phyloP scores from a whole-genome alignment of 805 yeast species.

The Nakazawaea wickerhamii region DNA sequence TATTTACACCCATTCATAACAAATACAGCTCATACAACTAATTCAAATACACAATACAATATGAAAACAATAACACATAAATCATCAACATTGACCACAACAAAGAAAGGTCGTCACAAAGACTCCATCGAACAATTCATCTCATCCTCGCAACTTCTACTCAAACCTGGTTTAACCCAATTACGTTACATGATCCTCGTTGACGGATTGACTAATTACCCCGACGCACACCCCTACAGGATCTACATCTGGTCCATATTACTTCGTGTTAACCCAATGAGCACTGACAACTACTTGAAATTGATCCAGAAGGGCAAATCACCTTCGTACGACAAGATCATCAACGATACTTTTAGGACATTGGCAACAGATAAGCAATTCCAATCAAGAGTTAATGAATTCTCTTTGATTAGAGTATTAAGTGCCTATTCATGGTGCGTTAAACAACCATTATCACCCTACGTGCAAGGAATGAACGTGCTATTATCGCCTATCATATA shows the following conservation, averaged over 20 bases:
- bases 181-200: constrained; percentile 45
- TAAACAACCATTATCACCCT: constrained; percentile 31
- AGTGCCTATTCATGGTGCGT: constrained; percentile 59
- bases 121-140: constrained; percentile 51
- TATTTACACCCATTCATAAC: too few relatives aligned
- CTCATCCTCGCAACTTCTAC: constrained; percentile 37
- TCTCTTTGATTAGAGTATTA: constrained; percentile 58
- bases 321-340: constrained; percentile 59
- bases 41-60: not conserved
- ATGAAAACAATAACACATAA: constrained; percentile 6
- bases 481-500: constrained; percentile 79
- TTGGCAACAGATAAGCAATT: constrained; percentile 68
- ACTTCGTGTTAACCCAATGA: constrained; percentile 54
- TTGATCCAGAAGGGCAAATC: constrained; percentile 55
- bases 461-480: constrained; percentile 93
- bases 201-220: constrained; percentile 34
- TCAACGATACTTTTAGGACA: constrained; percentile 83
- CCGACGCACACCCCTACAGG: constrained; percentile 44
- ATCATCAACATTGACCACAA: constrained; percentile 4
- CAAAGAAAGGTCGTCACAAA: constrained; percentile 35
- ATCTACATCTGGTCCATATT: constrained; percentile 78
- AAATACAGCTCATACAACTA: too few relatives aligned
- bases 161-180: constrained; percentile 46
- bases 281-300: constrained; percentile 49
- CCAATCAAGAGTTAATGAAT: constrained; percentile 62